Conservation (phyloP, 2,329 filamentous ascomycete species). For the Pseudogymnoascus sp. region DNA sequence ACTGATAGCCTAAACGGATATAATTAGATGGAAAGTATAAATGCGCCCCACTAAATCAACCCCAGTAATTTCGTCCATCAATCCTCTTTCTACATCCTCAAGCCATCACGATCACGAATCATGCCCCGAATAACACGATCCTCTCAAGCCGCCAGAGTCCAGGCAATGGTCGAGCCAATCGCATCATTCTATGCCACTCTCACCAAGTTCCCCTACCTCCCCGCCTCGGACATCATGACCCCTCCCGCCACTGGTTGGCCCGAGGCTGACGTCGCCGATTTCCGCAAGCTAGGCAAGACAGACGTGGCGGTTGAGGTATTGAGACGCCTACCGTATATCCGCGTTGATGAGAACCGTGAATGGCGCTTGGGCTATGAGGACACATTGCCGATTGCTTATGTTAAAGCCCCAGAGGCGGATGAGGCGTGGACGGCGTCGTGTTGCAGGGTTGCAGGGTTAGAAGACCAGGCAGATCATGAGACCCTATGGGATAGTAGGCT, state of each 20-base stretch:
- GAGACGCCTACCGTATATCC: conserved; percentile 13
- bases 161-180: conserved; percentile 2
- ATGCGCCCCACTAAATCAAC: neutral
- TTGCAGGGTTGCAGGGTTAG: neutral
- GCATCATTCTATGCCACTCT: conserved; percentile 4
- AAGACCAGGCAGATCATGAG: neutral
- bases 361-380: conserved; percentile 11
- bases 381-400: conserved; percentile 14
- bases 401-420: neutral
- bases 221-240: conserved; percentile 10
- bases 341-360: conserved; percentile 9
- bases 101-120: neutral
- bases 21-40: too few species aligned
- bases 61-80: neutral
- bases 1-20: too few species aligned
- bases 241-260: conserved; percentile 14
- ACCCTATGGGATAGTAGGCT: neutral
- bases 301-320: conserved; percentile 12
- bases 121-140: neutral
- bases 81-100: neutral
- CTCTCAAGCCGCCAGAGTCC: neutral
- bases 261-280: conserved; percentile 1
- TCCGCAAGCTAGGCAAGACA: conserved; percentile 14
- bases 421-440: neutral
- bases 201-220: conserved; percentile 3